Percentiles rank a stretch among this genome's conserved stretches.
Evolutionary conservation across 2,329 filamentous ascomycete genomes (phyloP).

Genomic region (Cadophora gregata): DNA sequence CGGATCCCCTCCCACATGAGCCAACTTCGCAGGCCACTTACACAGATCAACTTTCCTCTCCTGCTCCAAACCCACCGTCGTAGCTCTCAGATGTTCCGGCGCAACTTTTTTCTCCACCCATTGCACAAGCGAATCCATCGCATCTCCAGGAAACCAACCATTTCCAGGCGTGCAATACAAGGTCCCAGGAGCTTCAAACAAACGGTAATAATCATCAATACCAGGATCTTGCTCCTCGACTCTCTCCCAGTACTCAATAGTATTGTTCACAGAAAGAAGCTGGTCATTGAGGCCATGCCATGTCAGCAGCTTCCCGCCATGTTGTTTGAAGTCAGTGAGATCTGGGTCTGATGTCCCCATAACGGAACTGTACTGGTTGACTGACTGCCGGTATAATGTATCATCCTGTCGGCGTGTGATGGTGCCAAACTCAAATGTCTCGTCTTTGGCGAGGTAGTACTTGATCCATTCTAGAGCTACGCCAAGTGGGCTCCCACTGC

Average conservation of each 20-base stretch:
- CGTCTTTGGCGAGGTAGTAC: slow-evolving; percentile 29
- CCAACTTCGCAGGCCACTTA: neutral
- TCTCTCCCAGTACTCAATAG: slow-evolving; percentile 8
- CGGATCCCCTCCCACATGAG: neutral
- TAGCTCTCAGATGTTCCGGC: neutral
- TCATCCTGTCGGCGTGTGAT: slow-evolving; percentile 22
- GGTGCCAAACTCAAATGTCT: slow-evolving; percentile 16
- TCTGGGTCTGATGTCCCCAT: slow-evolving; percentile 28
- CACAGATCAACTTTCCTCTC: neutral
- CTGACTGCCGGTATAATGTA: slow-evolving; percentile 7
- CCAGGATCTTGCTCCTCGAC: slow-evolving; percentile 13
- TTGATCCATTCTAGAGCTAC: slow-evolving; percentile 25
- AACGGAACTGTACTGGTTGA: slow-evolving; percentile 24
- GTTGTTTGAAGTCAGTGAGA: slow-evolving; percentile 19
- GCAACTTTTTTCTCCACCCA: slow-evolving; percentile 42
- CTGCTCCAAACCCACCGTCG: neutral
- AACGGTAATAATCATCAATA: slow-evolving; percentile 31
- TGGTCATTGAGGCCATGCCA: slow-evolving; percentile 25
- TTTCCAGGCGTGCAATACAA: slow-evolving; percentile 18
- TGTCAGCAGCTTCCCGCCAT: slow-evolving; percentile 29
- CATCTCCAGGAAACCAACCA: slow-evolving; percentile 34
- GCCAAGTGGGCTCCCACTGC: neutral
- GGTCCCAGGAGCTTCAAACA: slow-evolving; percentile 26
- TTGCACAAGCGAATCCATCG: slow-evolving; percentile 40
- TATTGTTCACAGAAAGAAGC: neutral